Percentiles rank a stretch among this genome's conserved stretches.
Evolutionary conservation across 257 asterid genomes (phyloP).

Genomic region (Orobanche coerulescens): DNA sequence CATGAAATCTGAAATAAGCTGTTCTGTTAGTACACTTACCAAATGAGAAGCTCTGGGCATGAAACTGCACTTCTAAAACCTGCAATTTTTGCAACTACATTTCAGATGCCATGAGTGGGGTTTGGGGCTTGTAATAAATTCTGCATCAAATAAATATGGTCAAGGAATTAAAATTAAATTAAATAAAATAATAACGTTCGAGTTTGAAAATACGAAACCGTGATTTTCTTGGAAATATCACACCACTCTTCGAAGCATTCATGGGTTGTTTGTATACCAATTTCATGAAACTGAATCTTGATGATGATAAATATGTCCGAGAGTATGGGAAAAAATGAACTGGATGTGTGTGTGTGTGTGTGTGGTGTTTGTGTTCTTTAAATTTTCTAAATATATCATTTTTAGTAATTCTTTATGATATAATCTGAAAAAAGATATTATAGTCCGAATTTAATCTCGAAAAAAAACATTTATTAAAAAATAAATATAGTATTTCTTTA

Average conservation of each 20-base stretch:
- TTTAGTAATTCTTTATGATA: no score
- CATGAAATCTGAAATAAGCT: neutral
- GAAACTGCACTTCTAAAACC: neutral
- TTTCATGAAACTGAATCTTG: constrained; percentile 11
- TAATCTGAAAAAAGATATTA: no score
- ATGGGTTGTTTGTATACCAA: constrained; percentile 10
- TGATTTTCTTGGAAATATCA: constrained; percentile 7
- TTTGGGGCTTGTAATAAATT: constrained; percentile 21
- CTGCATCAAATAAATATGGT: constrained; percentile 18
- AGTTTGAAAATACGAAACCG: constrained; percentile 25
- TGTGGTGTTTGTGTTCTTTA: no score
- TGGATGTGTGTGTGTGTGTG: neutral
- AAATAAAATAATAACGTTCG: constrained; percentile 27
- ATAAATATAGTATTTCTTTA: no score
- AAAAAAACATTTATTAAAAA: no score
- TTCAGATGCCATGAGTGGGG: constrained; percentile 18
- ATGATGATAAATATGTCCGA: neutral
- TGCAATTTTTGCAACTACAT: constrained; percentile 28
- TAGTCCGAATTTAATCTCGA: no score
- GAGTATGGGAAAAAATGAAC: constrained; percentile 3
- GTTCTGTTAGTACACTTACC: constrained; percentile 18
- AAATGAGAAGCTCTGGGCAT: constrained; percentile 20
- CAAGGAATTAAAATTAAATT: constrained; percentile 23
- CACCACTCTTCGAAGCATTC: constrained; percentile 22
- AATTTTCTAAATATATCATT: no score